A percentile compares a stretch with the other conserved stretches of the same genome.
Conservation (phyloP, 2,329 filamentous ascomycete species). For the Curvularia eragrostidis region DNA sequence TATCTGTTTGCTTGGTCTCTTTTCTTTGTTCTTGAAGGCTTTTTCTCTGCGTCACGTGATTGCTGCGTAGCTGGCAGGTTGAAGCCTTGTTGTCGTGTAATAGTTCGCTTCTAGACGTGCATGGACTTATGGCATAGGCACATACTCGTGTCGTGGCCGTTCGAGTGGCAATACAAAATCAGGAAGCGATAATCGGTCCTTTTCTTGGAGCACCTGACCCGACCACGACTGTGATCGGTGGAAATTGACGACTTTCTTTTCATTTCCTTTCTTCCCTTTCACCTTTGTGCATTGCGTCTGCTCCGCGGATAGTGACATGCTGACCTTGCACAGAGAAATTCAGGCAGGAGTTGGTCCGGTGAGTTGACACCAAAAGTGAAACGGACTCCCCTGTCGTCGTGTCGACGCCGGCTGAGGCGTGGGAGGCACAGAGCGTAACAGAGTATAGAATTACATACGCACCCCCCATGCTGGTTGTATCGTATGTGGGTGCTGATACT, state of each 20-base stretch:
- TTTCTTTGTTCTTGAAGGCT: neutral
- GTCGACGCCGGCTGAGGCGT: neutral
- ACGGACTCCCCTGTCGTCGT: constrained; percentile 1
- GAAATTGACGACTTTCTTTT: neutral
- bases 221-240: neutral
- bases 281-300: neutral
- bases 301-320: neutral
- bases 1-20: neutral
- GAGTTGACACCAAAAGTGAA: constrained; percentile 3
- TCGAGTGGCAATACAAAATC: neutral
- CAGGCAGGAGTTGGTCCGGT: neutral
- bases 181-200: neutral
- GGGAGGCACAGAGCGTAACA: constrained; percentile 4
- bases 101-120: neutral
- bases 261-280: neutral
- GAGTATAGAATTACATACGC: neutral
- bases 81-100: neutral
- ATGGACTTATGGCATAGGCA: neutral
- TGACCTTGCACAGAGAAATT: neutral
- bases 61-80: neutral
- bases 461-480: constrained; percentile 3
- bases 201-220: neutral
- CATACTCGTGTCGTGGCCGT: neutral
- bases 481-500: neutral
- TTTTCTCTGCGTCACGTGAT: neutral